Conservation (phyloP, 805 yeast genomes). For the Groenewaldozyma tartarivorans region DNA sequence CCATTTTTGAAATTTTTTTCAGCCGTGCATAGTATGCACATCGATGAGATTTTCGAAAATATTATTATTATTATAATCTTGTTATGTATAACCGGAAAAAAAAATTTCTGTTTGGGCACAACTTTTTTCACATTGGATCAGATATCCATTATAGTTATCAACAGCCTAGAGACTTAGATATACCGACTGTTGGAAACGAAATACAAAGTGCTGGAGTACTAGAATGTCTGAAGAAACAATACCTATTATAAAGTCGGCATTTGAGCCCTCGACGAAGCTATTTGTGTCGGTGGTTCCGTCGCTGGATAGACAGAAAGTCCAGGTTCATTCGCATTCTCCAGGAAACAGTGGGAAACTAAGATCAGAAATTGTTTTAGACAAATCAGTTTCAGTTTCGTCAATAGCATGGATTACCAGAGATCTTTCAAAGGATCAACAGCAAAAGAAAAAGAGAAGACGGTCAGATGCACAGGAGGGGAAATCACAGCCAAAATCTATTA, state of each 20-base stretch:
- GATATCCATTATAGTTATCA: too few relatives aligned
- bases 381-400: conserved; percentile 39
- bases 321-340: conserved; percentile 45
- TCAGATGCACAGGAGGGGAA: conserved; percentile 14
- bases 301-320: conserved; percentile 59
- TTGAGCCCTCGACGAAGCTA: conserved; percentile 53
- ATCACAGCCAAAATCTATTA: conserved; percentile 21
- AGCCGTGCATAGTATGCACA: too few relatives aligned
- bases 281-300: conserved; percentile 59
- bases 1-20: too few relatives aligned
- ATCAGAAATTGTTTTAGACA: conserved; percentile 44
- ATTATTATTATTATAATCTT: too few relatives aligned
- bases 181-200: too few relatives aligned
- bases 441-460: conserved; percentile 25
- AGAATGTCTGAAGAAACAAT: conserved; percentile 23
- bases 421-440: conserved; percentile 1
- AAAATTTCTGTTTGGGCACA: too few relatives aligned
- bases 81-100: too few relatives aligned
- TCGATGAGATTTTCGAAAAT: too few relatives aligned
- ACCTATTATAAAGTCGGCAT: conserved; percentile 26
- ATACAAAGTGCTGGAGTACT: too few relatives aligned
- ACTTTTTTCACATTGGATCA: too few relatives aligned
- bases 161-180: too few relatives aligned
- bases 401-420: conserved; percentile 40
- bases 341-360: conserved; percentile 24